Evolutionary conservation across 2,329 filamentous ascomycete species (phyloP), one percentile per base, ranked within the genome.

Genomic region (Stagonosporopsis chrysanthemi): DNA sequence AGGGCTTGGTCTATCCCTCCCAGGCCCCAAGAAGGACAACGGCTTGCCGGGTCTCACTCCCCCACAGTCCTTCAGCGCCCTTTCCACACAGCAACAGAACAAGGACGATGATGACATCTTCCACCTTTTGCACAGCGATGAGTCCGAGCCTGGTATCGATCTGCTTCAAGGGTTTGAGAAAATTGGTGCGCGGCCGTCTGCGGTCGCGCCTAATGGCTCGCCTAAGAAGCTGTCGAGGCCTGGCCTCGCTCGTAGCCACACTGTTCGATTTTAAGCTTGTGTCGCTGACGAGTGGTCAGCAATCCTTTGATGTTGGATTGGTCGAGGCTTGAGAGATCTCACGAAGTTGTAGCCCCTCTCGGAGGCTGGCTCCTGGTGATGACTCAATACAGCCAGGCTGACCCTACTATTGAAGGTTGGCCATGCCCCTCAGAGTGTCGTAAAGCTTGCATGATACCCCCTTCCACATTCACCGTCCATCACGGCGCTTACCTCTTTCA

Each of bases 111-210:
- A 85, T 7, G 83, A 85, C 14, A 81, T 86, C 28, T 86, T 83
- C 65, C 77, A 80, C 19, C 83, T 86, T 33, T 81, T 88, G 38
- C 79, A 86, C 48, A 80, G 82, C 54, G 86, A 89, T 58, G 85
- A 87, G 38, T 79, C 79, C 3, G 81, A 85, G 56, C 86, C 88
- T 57, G 77, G 83, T 14, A 82, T 92, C 47, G 90, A 92, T 67
- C 88, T 92, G 63, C 83, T 90, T 42, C 87, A 90, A 69, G 89
- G 89, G 9, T 92, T 92, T 67, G 86, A 89, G 71, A 90, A 88
- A 78, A 92, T 92, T 71, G 89, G 89, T 47, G 72, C 76, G 5
- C 60, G 71, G 26, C 54, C 66, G 2, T 64, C 69, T 23, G 66
- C 67, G 41, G 69, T 75, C 35, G 73, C 73, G 6, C 64, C 71